These are phyloP conservation scores for Fraxinus albicans DNA, from an alignment of 305 asterid species.

Conservation along the genomic window DNA sequence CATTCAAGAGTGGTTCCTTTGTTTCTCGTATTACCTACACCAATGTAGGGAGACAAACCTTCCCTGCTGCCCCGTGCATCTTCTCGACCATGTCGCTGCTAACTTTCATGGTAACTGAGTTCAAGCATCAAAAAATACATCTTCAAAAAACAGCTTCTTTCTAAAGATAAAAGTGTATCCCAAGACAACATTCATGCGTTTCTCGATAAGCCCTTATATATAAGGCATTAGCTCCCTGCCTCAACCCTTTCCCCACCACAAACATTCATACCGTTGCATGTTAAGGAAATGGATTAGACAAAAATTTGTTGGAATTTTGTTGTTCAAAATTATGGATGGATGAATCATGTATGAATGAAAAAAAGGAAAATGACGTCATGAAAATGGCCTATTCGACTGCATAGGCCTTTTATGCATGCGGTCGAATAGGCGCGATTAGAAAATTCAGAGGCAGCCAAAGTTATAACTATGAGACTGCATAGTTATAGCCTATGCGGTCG, in stretches of 20 bases:
- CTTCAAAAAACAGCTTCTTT: too few species aligned
- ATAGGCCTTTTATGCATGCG: too few species aligned
- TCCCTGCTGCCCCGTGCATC: slow-evolving; percentile 61
- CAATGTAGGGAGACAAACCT: slow-evolving; percentile 66
- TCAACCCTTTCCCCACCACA: neutral
- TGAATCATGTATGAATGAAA: too few species aligned
- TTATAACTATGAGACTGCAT: too few species aligned
- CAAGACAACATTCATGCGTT: neutral
- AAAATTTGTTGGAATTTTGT: too few species aligned
- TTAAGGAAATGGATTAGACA: neutral
- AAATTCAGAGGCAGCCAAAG: too few species aligned
- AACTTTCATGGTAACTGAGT: slow-evolving; percentile 68
- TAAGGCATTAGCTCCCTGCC: neutral
- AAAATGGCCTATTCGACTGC: too few species aligned
- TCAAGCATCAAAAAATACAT: neutral
- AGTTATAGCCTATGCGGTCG: too few species aligned
- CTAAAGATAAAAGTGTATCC: neutral
- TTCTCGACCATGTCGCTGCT: slow-evolving; percentile 47
- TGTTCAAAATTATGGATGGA: too few species aligned
- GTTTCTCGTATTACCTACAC: slow-evolving; percentile 61
- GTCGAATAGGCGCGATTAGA: too few species aligned
- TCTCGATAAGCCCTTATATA: neutral
- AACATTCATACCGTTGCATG: neutral
- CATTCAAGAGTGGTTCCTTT: slow-evolving; percentile 63
- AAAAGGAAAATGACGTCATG: too few species aligned